Conservation (phyloP, 768 basidiomycete species). For the Mycena leptocephala region DNA sequence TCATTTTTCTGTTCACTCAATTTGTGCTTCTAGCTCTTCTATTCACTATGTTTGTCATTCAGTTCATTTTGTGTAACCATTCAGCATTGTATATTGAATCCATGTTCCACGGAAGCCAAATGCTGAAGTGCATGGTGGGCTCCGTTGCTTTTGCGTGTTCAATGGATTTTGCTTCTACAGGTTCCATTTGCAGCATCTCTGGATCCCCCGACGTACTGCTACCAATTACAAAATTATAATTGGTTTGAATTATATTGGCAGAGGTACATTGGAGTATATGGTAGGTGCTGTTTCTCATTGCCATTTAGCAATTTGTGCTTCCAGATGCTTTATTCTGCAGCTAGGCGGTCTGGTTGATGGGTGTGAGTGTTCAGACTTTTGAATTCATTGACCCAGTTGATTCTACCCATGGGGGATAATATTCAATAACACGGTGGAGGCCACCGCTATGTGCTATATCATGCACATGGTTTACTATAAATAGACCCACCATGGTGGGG, state of each 20-base stretch:
- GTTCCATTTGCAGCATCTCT: not conserved
- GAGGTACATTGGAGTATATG: not conserved
- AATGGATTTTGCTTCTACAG: not conserved
- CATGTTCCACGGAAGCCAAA: not conserved
- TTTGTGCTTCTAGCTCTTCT: too few species aligned
- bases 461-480: too few species aligned
- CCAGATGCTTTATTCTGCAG: not conserved
- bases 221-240: not conserved
- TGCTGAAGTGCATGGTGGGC: not conserved
- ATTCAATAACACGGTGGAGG: too few species aligned
- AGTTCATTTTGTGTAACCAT: too few species aligned
- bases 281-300: not conserved
- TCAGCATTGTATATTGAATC: too few species aligned
- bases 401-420: too few species aligned
- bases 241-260: not conserved
- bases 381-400: not conserved
- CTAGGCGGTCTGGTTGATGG: not conserved
- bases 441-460: too few species aligned
- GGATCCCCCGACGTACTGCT: not conserved
- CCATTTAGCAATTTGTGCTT: not conserved
- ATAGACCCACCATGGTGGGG: too few species aligned
- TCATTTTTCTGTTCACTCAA: too few species aligned
- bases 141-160: not conserved
- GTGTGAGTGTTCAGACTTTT: not conserved
- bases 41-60: too few species aligned